Evolutionary conservation across 2,329 filamentous ascomycete species (phyloP).

Genomic region (Orbilia quercus): DNA sequence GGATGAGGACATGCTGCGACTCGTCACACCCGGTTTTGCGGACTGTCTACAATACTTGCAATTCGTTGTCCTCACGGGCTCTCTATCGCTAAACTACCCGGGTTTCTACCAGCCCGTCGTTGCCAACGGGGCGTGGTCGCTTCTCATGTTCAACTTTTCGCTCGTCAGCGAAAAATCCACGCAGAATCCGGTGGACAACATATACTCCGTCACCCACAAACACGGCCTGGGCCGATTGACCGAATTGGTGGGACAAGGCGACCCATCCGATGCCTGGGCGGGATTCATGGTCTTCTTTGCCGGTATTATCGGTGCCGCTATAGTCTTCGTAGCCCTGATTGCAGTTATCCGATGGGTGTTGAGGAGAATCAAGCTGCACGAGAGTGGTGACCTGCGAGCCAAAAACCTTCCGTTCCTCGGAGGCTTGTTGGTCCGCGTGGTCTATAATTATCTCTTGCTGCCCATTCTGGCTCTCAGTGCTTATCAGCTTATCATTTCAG

Average conservation of each 20-base stretch:
- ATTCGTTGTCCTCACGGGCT: slow-evolving; percentile 88
- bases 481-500: slow-evolving; percentile 86
- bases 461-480: slow-evolving; percentile 87
- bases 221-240: slow-evolving; percentile 83
- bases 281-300: slow-evolving; percentile 93
- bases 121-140: slow-evolving; percentile 87
- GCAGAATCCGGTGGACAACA: slow-evolving; percentile 78
- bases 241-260: slow-evolving; percentile 83
- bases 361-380: slow-evolving; percentile 75
- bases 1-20: slow-evolving; percentile 86
- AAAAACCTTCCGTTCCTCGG: slow-evolving; percentile 85
- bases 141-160: slow-evolving; percentile 89
- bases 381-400: slow-evolving; percentile 85
- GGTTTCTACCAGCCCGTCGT: slow-evolving; percentile 93
- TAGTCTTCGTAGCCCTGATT: slow-evolving; percentile 77
- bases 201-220: slow-evolving; percentile 82
- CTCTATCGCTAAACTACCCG: slow-evolving; percentile 86
- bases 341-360: slow-evolving; percentile 82
- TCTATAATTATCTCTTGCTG: slow-evolving; percentile 91
- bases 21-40: slow-evolving; percentile 95
- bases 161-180: slow-evolving; percentile 73
- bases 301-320: slow-evolving; percentile 75
- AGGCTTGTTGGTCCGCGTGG: slow-evolving; percentile 75
- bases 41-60: slow-evolving; percentile 98
- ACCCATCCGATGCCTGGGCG: slow-evolving; percentile 85